Base-by-base conservation (phyloP, 768 basidiomycete species). In the Daedaleopsis nitida region DNA sequence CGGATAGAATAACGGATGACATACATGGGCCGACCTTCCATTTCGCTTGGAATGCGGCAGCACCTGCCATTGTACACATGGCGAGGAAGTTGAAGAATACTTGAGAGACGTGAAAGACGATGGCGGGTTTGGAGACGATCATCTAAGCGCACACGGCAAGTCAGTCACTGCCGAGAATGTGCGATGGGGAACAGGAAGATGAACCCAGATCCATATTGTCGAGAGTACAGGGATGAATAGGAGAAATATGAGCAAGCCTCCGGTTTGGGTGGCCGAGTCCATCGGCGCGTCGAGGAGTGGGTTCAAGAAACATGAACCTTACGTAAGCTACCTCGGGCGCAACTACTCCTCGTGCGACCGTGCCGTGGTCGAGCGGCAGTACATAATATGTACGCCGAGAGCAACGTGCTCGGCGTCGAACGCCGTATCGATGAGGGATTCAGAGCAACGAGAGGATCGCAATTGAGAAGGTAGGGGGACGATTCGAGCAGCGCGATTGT, bases 31-130 rank as follows among this genome's bases (percentile, higher is more conserved):
- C 92, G 23, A 96, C 82, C 11, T 80, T 70, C 85, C 86, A 95
- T 65, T 89, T 88, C 5, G 91, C 87, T 68, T 98, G 95, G 74
- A 96, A 98, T 21, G 80, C 78, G 0, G 95, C 95, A 4, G 94
- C 91, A 67, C 90, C 88, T 9, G 91, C 96, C 67, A 93, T 94
- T 70, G 93, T 96, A 50, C 88, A 89, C 86, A 96, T 89, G 13
- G 92, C 86, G 49, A 98, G 82, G 71, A 98, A 97, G 73, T 90
- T 88, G 86, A 96, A 94, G 81, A 98, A 95, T 56, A 86, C 82
- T 78, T 96, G 91, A 3, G 84, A 86, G 34, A 83, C 73, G 72
- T 91, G 86, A 70, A 87, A 86, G 57, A 92, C 80, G 70, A 94
- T 90, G 62, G 86, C 80, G 8, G 90, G 87, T 77, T 92, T 93